These are phyloP conservation scores for Prototheca cutis DNA, from an alignment of 163 green algal species.

Conservation along the genomic window DNA sequence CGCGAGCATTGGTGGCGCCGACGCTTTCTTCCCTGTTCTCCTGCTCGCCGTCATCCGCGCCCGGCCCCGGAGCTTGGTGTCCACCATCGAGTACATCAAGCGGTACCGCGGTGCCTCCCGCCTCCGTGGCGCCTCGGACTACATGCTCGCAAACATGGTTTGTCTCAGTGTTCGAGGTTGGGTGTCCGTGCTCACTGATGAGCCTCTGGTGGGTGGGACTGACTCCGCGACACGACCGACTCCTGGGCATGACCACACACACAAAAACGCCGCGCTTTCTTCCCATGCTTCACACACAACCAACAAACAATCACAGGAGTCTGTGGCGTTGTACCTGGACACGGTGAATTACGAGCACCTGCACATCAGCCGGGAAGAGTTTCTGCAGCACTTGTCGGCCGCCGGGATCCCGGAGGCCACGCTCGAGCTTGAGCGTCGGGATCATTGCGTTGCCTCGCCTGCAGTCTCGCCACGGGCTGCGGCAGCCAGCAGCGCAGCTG, in stretches of 20 bases:
- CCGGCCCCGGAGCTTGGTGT: conserved; percentile 59
- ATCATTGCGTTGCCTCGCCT: too few relatives aligned
- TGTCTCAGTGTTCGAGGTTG: not conserved
- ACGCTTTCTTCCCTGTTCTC: conserved; percentile 91
- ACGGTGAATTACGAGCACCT: conserved; percentile 62
- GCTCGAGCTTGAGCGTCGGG: conserved; percentile 17
- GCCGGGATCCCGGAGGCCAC: conserved; percentile 59
- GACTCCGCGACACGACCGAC: too few relatives aligned
- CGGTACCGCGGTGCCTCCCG: conserved; percentile 60
- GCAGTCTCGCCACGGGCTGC: too few relatives aligned
- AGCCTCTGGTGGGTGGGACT: too few relatives aligned
- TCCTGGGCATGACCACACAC: too few relatives aligned
- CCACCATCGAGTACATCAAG: conserved; percentile 87
- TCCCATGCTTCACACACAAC: too few relatives aligned
- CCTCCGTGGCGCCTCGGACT: conserved; percentile 74
- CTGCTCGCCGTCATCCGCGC: conserved; percentile 78
- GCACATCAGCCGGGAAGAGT: conserved; percentile 62
- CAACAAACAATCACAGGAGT: conserved; percentile 61
- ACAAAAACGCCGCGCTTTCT: too few relatives aligned
- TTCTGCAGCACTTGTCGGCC: conserved; percentile 66
- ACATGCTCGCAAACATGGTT: conserved; percentile 93
- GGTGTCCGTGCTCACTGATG: too few relatives aligned
- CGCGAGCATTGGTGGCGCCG: conserved; percentile 46
- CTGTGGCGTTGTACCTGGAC: conserved; percentile 67
- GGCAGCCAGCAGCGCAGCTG: too few relatives aligned